Conservation (phyloP, 164 flowering plant genomes). For the Amborella trichopoda region DNA sequence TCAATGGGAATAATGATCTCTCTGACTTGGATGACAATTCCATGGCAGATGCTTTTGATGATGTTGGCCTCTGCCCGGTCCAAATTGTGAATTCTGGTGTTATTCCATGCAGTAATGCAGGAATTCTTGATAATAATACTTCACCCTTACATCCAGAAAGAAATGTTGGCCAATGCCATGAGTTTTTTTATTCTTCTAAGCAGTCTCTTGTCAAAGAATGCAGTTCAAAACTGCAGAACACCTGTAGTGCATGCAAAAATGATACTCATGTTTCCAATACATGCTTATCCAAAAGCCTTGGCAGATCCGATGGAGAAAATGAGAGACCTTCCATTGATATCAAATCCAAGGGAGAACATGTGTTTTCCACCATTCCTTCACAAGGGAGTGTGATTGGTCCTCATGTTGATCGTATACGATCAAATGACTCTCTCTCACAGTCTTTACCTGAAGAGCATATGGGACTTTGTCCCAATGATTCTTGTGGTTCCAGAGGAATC, state of each 20-base stretch:
- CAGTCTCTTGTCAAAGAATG: neutral
- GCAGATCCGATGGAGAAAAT: constrained; percentile 10
- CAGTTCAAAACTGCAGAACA: constrained; percentile 11
- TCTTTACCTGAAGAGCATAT: too few species aligned
- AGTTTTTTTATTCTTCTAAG: neutral
- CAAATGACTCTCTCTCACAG: too few species aligned
- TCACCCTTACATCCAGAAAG: neutral
- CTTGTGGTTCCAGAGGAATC: too few species aligned
- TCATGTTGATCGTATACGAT: too few species aligned
- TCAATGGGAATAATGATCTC: constrained; percentile 31
- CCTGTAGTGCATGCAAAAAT: constrained; percentile 3
- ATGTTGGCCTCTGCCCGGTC: constrained; percentile 45
- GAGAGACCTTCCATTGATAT: too few species aligned
- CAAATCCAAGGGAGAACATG: too few species aligned
- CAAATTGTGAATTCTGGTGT: neutral
- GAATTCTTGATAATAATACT: neutral
- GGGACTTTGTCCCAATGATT: too few species aligned
- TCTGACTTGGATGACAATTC: constrained; percentile 48
- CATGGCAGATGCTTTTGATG: constrained; percentile 58
- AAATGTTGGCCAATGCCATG: neutral
- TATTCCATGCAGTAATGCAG: neutral
- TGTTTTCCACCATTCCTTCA: too few species aligned
- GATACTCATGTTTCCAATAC: constrained; percentile 34
- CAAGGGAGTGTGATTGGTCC: too few species aligned
- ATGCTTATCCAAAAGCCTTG: constrained; percentile 15